phyloP scores from a whole-genome alignment of 2,329 filamentous ascomycete genomes.

The Fusarium siculi region DNA sequence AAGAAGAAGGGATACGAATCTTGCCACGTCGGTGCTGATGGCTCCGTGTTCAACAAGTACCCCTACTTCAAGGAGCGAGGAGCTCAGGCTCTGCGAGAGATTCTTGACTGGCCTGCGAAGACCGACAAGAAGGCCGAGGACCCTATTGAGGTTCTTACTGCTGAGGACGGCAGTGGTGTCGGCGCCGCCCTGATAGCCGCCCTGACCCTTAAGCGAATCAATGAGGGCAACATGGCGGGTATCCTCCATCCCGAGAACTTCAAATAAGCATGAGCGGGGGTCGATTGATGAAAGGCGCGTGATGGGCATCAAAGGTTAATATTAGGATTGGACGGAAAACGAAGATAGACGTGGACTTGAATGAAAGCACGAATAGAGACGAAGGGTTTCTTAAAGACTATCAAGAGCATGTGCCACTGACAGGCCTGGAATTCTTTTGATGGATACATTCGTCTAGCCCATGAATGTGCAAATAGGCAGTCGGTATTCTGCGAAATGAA shows the following conservation, averaged over 20 bases:
- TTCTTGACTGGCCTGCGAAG: conserved; percentile 89
- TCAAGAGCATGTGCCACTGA: conserved; percentile 23
- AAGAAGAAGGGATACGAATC: conserved; percentile 91
- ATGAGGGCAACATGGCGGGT: conserved; percentile 71
- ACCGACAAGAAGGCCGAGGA: conserved; percentile 77
- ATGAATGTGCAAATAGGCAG: conserved; percentile 81
- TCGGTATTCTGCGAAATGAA: conserved; percentile 66
- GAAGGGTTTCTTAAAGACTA: conserved; percentile 20
- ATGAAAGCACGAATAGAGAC: conserved; percentile 28
- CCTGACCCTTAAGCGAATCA: conserved; percentile 71
- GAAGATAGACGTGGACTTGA: conserved; percentile 37
- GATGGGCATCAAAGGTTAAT: conserved; percentile 25
- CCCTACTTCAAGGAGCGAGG: conserved; percentile 96
- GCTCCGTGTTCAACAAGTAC: conserved; percentile 99
- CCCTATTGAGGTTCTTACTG: conserved; percentile 85
- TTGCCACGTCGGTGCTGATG: conserved; percentile 96
- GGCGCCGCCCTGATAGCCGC: conserved; percentile 93
- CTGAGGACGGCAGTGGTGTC: conserved; percentile 97
- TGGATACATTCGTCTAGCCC: conserved; percentile 56
- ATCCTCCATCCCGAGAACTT: conserved; percentile 74
- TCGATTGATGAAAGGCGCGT: conserved; percentile 18
- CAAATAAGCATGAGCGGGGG: conserved; percentile 39
- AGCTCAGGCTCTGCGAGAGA: conserved; percentile 89
- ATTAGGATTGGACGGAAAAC: conserved; percentile 28
- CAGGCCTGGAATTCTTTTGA: not conserved